Evolutionary conservation across 2,329 filamentous ascomycete genomes (phyloP).

Genomic region (Aspergillus fischeri): DNA sequence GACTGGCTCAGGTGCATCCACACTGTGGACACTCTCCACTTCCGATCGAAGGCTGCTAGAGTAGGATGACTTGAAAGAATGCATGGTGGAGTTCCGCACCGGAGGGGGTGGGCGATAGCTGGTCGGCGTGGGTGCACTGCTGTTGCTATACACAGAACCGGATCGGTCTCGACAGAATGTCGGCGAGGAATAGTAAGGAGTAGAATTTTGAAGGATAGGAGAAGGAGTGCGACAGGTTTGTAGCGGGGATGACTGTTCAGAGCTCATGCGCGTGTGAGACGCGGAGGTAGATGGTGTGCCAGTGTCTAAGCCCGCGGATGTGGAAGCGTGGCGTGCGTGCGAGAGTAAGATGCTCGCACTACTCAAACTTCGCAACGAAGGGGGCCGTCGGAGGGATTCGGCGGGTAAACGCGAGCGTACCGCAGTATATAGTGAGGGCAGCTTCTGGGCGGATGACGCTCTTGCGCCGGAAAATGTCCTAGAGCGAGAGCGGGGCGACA

Average conservation of each 20-base stretch:
- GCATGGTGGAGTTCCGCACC: constrained; percentile 24
- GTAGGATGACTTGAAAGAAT: constrained; percentile 23
- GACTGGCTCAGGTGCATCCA: constrained; percentile 8
- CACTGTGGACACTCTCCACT: constrained; percentile 13
- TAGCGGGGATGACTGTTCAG: constrained; percentile 11
- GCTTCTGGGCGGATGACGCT: constrained; percentile 19
- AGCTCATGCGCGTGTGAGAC: constrained; percentile 15
- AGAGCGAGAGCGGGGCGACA: constrained; percentile 17
- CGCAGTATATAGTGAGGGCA: neutral
- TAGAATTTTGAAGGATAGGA: constrained; percentile 15
- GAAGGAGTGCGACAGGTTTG: constrained; percentile 14
- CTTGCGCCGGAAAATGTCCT: constrained; percentile 22
- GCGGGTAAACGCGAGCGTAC: constrained; percentile 13
- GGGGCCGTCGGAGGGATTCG: constrained; percentile 17
- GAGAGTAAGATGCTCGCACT: constrained; percentile 17
- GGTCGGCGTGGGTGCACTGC: constrained; percentile 13
- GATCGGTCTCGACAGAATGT: constrained; percentile 19
- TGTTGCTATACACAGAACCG: constrained; percentile 21
- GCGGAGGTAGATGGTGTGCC: constrained; percentile 14
- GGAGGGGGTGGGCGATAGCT: constrained; percentile 18
- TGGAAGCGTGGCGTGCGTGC: constrained; percentile 12
- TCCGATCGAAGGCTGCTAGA: constrained; percentile 29
- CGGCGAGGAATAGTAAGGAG: constrained; percentile 16
- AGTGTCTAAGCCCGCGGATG: constrained; percentile 9
- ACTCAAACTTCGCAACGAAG: constrained; percentile 24